phyloP scores from a whole-genome alignment of 192 early-diverging fungal species.

The Rhizoclosmatium sp. region DNA sequence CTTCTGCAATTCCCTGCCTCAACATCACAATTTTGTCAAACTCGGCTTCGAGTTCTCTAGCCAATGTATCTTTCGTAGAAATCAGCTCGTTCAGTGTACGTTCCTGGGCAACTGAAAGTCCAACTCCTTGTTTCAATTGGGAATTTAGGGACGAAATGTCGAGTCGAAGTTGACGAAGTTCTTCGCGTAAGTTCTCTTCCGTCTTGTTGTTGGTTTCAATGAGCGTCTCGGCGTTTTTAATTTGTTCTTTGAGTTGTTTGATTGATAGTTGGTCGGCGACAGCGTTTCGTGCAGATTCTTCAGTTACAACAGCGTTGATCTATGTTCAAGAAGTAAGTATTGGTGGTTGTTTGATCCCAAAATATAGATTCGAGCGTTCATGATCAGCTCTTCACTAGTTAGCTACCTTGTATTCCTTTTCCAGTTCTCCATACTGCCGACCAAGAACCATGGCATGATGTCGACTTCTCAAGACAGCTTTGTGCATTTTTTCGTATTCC shows the following conservation, averaged over 20 bases:
- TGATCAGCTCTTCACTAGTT: no score
- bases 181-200: slow-evolving; percentile 62
- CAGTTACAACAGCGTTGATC: slow-evolving; percentile 36
- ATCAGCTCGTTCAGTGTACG: slow-evolving; percentile 63
- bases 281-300: slow-evolving; percentile 39
- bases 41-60: slow-evolving; percentile 65
- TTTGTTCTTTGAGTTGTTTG: slow-evolving; percentile 55
- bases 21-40: slow-evolving; percentile 63
- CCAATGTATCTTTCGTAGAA: slow-evolving; percentile 59
- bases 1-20: slow-evolving; percentile 53
- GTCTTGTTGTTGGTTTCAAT: slow-evolving; percentile 49
- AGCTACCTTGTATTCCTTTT: slow-evolving; percentile 43
- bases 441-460: slow-evolving; percentile 50
- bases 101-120: slow-evolving; percentile 63
- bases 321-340: not conserved
- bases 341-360: no score
- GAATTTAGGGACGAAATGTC: slow-evolving; percentile 58
- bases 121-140: slow-evolving; percentile 67
- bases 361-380: no score
- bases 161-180: slow-evolving; percentile 57
- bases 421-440: slow-evolving; percentile 43
- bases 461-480: slow-evolving; percentile 48
- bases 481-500: slow-evolving; percentile 65
- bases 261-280: slow-evolving; percentile 57
- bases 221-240: slow-evolving; percentile 55